Evolutionary conservation across 768 basidiomycete species (phyloP), one percentile per base, ranked within the genome.

Genomic region (Lactarius akahatsu): DNA sequence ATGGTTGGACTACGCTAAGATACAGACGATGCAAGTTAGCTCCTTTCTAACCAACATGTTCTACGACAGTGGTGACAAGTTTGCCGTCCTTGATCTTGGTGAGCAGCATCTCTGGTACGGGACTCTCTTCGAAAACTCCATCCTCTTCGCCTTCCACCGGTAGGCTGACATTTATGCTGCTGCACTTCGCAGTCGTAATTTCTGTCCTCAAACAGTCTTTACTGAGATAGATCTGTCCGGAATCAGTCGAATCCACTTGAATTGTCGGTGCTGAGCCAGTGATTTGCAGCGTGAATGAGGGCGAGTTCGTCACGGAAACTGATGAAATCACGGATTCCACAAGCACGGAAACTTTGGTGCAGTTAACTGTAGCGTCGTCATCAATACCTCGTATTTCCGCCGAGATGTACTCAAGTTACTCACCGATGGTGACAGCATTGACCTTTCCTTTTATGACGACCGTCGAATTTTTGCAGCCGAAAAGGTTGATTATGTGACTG

Each of bases 31-130:
- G 38, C 36, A 20, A 18, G 20, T 43, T 30, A 26, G 18, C 23
- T 60, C 30, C 43, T 26, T 15, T 45, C 64, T 64, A 90, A 54
- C 89, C 89, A 71, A 78, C 78, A 71, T 98, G 96, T 76, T 98
- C 95, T 10, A 98, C 91, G 32, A 97, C 85, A 15, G 80, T 87
- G 20, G 96, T 98, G 43, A 94, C 84, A 65, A 98, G 78, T 77
- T 91, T 96, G 13, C 96, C 96, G 68, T 83, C 79, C 73, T 85
- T 79, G 32, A 99, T 80, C 41, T 86, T 83, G 23, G 92, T 92
- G 82, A 86, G 93, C 77, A 99, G 81, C 92, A 97, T 98, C 79
- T 99, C 97, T 0, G 97, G 96, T 23, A 99, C 80, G 0, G 96
- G 83, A 69, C 88, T 87, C 76, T 99, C 97, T 68, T 85, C 85